Evolutionary conservation across 345 rosid species (phyloP), one percentile per base, ranked within the genome.

Genomic region (Hevea brasiliensis): DNA sequence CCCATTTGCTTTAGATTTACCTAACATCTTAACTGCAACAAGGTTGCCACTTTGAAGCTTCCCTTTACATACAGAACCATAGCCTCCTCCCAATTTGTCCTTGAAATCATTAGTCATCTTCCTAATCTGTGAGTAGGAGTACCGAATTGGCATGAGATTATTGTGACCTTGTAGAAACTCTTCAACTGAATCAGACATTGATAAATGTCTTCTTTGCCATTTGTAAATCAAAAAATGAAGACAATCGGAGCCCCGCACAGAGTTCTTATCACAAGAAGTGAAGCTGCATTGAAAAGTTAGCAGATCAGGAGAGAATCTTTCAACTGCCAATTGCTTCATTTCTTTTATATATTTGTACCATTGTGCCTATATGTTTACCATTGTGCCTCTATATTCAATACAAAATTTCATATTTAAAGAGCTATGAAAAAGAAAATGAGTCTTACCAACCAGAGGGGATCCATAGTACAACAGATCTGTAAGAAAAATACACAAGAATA

Each of bases 161-260:
- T 45, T 61, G 2, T 60, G 66, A 61, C 29, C 48, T 26, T 35
- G 67, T 6, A 71, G 67, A 48, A 71, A 71, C 21, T 71, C 67
- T 60, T 71, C 67, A n/a, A 71, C 41, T 12, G 41, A 15, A 42
- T 45, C 65, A 60, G 42, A 71, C 57, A 60, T 47, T n/a, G 74
- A 70, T 59, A 41, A 10, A 70, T 70, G 74, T 41, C 65, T 57
- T 42, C 74, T 59, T 35, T 32, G 47, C 72, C 72, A 69, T 69
- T 41, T 54, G 32, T 68, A 68, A n/a, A 68, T 13, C 41, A 70
- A 27, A 68, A 45, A 20, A 47, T 44, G 21, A 70, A 40, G 41
- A 70, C 65, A 24, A 35, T 41, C 0, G 55, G 61, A 8, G 40
- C 42, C 20, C 42, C 74, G 17, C 20, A 47, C 15, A 58, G 1